Percentiles rank a stretch among this genome's conserved stretches.
Evolutionary conservation across 495 filamentous ascomycete species (phyloP).

Genomic region (Aspergillus bertholletiae): DNA sequence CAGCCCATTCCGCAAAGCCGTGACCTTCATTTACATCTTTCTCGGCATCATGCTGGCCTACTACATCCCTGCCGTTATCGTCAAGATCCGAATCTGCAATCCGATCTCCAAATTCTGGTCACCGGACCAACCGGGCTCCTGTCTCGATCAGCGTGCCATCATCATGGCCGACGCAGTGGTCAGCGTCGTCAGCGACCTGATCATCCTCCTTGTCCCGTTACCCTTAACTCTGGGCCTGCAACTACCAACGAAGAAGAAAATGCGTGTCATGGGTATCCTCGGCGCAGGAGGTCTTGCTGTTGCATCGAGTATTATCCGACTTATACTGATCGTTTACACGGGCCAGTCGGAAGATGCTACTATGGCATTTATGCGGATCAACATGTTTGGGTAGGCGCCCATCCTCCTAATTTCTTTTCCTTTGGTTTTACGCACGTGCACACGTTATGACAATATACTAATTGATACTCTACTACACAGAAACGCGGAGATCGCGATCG

Average conservation of each 20-base stretch:
- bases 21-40: conserved; percentile 32
- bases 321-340: conserved; percentile 28
- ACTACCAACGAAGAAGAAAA: conserved; percentile 29
- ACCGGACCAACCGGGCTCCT: conserved; percentile 15
- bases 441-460: no score
- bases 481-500: conserved; percentile 37
- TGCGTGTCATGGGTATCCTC: conserved; percentile 32
- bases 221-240: conserved; percentile 32
- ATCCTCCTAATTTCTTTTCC: background rate
- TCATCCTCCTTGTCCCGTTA: conserved; percentile 31
- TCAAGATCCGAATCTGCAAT: conserved; percentile 38
- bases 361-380: conserved; percentile 33
- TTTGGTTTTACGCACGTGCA: background rate
- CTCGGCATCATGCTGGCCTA: conserved; percentile 37
- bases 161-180: conserved; percentile 37
- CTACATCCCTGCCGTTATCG: conserved; percentile 35
- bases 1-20: conserved; percentile 28
- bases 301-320: conserved; percentile 33
- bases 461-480: background rate
- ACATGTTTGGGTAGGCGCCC: conserved; percentile 32
- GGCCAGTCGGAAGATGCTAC: conserved; percentile 29
- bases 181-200: conserved; percentile 34
- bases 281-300: conserved; percentile 36
- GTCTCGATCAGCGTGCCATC: conserved; percentile 32
- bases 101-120: conserved; percentile 34